Conservation (phyloP, 179 eudicot genomes). For the Vitellaria paradoxa region DNA sequence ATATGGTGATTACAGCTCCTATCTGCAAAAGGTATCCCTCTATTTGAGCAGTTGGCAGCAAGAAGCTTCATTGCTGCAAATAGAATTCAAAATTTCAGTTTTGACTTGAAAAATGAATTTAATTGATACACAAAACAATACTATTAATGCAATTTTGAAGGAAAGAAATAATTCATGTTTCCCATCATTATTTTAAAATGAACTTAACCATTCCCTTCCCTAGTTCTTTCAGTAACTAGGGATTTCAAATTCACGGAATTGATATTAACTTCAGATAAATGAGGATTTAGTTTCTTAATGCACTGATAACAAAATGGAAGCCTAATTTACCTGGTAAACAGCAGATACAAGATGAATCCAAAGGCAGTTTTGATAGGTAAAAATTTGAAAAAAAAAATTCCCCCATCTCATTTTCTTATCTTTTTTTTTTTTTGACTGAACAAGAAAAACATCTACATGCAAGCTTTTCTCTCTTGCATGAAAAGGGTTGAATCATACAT, state of each 20-base stretch:
- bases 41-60: slow-evolving; percentile 24
- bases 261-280: too few relatives aligned
- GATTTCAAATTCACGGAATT: too few relatives aligned
- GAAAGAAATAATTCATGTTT: background rate
- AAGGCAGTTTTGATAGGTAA: background rate
- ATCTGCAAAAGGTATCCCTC: slow-evolving; percentile 12
- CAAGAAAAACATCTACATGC: background rate
- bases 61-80: slow-evolving; percentile 31
- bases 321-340: background rate
- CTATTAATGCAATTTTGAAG: background rate
- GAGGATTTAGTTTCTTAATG: background rate
- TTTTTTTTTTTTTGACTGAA: background rate
- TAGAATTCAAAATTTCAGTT: background rate
- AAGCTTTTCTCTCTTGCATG: background rate
- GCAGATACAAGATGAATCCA: background rate
- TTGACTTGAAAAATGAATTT: background rate
- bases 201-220: too few relatives aligned
- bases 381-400: background rate
- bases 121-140: background rate
- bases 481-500: background rate
- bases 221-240: too few relatives aligned
- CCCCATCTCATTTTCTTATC: background rate
- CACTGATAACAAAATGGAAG: background rate
- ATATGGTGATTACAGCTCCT: slow-evolving; percentile 8
- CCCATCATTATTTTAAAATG: background rate